Conservation (phyloP, 2,329 filamentous ascomycete species). For the Colletotrichum abscissum region DNA sequence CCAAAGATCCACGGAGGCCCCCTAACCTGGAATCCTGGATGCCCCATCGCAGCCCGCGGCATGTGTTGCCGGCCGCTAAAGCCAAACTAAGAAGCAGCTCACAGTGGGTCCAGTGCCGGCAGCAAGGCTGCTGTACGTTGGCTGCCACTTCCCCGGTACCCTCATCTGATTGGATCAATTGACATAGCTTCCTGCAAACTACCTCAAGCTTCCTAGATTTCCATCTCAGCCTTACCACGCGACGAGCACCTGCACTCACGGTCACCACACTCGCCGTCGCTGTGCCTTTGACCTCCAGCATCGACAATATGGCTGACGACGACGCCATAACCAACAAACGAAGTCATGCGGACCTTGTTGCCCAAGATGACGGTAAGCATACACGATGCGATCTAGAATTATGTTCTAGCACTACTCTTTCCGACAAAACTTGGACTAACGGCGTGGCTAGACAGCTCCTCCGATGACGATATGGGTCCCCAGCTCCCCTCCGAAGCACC, state of each 20-base stretch:
- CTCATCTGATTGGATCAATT: slow-evolving; percentile 22
- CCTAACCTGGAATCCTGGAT: slow-evolving; percentile 3
- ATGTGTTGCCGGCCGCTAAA: slow-evolving; percentile 17
- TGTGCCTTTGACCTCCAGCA: too few relatives aligned
- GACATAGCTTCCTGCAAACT: slow-evolving; percentile 12
- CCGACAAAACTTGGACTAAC: background rate
- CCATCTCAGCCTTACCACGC: slow-evolving; percentile 27
- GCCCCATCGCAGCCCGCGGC: slow-evolving; percentile 7
- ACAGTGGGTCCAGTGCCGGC: slow-evolving; percentile 13
- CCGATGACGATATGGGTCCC: slow-evolving; percentile 93
- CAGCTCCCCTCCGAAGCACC: slow-evolving; percentile 83
- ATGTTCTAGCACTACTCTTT: background rate
- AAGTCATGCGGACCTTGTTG: slow-evolving; percentile 66
- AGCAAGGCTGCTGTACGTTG: slow-evolving; percentile 21
- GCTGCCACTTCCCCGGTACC: background rate
- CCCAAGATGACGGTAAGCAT: slow-evolving; percentile 55
- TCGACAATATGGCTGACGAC: slow-evolving; percentile 45
- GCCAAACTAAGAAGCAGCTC: background rate
- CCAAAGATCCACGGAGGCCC: slow-evolving; percentile 16
- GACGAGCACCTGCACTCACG: background rate
- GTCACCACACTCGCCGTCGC: background rate
- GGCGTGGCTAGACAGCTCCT: slow-evolving; percentile 69
- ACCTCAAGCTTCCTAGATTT: background rate
- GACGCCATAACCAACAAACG: slow-evolving; percentile 61
- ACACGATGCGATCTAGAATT: background rate